Base-by-base conservation (phyloP, 495 filamentous ascomycete genomes). In the Tuber aestivum region DNA sequence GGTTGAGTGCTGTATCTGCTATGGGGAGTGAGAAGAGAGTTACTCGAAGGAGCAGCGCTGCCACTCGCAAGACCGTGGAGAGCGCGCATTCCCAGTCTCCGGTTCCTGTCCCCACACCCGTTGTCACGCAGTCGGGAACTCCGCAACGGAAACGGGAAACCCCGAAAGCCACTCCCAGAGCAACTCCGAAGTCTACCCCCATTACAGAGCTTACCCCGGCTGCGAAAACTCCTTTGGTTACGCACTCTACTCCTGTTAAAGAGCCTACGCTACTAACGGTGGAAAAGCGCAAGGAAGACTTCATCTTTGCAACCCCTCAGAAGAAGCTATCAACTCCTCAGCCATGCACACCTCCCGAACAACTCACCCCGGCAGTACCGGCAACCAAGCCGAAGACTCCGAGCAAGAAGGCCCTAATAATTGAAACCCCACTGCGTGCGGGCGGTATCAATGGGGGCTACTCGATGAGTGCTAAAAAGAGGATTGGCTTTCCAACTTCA, bases 381-480 rank as follows among this genome's bases (percentile, higher is more conserved):
- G 73, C 76, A 44, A 50, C 45, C 23, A 75, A 65, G 8, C 79
- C 79, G 41, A 80, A 78, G 50, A 81, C 79, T 32, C 79, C 79
- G 5, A 80, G 73, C 69, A 81, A 81, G 69, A 69, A 76, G 35
- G 71, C 78, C 21, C 79, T 72, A 8, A 35, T 23, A 27, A 72
- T 81, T 40, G 77, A 79, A 41, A 79, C 78, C 38, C 78, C 78
- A 0, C 76, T 79, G 21, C 74, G 72, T 21, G 72, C 41, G 56
- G 71, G 69, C 32, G 69, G 48, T 23, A 18, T 71, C n/a, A 48
- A 72, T 70, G 74, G 68, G 27, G 79, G 79, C 21, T 78, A 81
- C 72, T 80, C 74, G 65, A 79, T 81, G 74, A 71, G 70, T 27
- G 75, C 75, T 71, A 81, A 81, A 70, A 81, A 81, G 69, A 69